phyloP scores from a whole-genome alignment of 75 land plant species.

The Pinus taeda region DNA sequence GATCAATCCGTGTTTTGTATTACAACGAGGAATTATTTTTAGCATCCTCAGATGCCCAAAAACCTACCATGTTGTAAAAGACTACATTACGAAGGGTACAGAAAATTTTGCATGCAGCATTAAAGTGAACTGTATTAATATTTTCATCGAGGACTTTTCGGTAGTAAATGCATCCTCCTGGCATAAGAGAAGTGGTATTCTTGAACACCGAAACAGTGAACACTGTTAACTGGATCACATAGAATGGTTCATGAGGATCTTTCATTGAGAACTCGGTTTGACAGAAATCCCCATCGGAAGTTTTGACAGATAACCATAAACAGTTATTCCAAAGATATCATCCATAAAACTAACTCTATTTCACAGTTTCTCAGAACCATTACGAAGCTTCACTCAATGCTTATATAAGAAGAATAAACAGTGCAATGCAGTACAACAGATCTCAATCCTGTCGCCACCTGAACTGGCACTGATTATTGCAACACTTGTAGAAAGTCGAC shows the following conservation, averaged over 20 bases:
- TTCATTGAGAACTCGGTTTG: not conserved
- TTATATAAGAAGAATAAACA: not conserved
- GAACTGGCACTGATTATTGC: slow-evolving; percentile 35
- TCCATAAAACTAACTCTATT: not conserved
- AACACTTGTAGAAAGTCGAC: slow-evolving; percentile 61
- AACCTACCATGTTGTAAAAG: no score
- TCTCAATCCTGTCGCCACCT: slow-evolving; percentile 50
- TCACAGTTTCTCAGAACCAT: not conserved
- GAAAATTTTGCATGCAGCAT: no score
- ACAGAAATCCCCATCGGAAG: not conserved
- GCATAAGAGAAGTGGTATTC: not conserved
- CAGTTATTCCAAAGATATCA: not conserved
- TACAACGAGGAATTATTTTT: no score
- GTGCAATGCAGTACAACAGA: not conserved
- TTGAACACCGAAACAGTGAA: not conserved
- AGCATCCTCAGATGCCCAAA: no score
- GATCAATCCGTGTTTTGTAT: no score
- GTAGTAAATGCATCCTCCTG: not conserved
- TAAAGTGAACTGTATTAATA: no score
- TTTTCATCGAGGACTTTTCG: not conserved
- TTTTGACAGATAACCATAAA: not conserved
- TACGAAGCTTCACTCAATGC: not conserved
- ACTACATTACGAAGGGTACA: no score
- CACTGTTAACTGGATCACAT: not conserved
- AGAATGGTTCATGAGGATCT: not conserved